Evolutionary conservation across 257 asterid species (phyloP), one percentile per base, ranked within the genome.

Genomic region (Solanum sitiens): DNA sequence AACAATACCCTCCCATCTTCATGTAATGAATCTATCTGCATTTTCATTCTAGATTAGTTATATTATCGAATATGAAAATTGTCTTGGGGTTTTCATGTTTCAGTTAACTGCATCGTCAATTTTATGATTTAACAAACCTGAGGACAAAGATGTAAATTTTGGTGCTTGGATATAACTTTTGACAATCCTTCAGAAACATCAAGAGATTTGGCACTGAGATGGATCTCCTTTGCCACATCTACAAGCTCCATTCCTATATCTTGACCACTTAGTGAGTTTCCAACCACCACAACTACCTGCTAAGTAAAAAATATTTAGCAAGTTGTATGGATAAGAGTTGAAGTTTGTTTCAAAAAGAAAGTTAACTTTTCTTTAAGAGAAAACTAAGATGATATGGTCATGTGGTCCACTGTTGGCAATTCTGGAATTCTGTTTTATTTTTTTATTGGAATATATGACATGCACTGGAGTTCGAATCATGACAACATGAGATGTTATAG

Each of bases 281-380:
- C 99, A 88, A 96, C 94, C 37, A 94, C 98, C 92, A 95, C 94
- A 79, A 96, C 98, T 42, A 96, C 98, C 99, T 96, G 87, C 44
- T 30, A 50, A 50, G 71, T 32, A 50, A 74, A 65, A 83, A 73
- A 12, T n/a, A n/a, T 33, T 86, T 44, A 50, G 15, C 23, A n/a
- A 50, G 37, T 50, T 86, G 45, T 32, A 71, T 25, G 47, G 59
- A 4, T 14, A 71, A 83, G 37, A 79, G 59, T 71, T 85, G 25
- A 23, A 53, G 80, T 79, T 90, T 56, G 89, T 86, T 90, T 79
- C 87, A 87, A 90, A 27, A 89, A 30, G 89, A 87, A 86, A 88
- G 91, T 87, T 86, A 88, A 84, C 71, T 76, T 76, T 85, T 87
- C 75, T 84, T 89, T 75, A 80, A 53, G 72, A 33, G 71, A 9